Evolutionary conservation across 345 rosid genomes (phyloP).

Genomic region (Populus euphratica): DNA sequence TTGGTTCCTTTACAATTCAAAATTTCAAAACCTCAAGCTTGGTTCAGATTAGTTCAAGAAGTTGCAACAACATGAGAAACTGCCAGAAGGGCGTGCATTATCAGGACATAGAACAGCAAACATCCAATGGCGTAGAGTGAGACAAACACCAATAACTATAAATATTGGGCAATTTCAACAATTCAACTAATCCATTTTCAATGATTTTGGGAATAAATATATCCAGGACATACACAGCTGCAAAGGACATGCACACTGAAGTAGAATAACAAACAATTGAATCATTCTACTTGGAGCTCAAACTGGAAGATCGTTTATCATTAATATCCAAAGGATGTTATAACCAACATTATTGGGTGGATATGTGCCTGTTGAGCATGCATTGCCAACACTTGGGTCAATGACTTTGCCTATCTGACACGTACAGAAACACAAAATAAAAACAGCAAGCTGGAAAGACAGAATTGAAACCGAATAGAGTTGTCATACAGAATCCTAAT

Average conservation of each 20-base stretch:
- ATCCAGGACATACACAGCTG: neutral
- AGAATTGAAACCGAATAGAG: too few relatives aligned
- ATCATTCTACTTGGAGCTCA: neutral
- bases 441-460: too few relatives aligned
- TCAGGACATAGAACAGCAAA: neutral
- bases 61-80: neutral
- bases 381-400: too few relatives aligned
- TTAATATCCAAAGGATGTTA: neutral
- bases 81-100: neutral
- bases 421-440: too few relatives aligned
- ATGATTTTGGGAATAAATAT: neutral
- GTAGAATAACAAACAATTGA: neutral
- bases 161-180: neutral
- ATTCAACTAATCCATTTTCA: neutral
- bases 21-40: neutral
- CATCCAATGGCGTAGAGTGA: neutral
- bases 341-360: too few relatives aligned
- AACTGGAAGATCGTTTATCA: neutral
- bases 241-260: neutral
- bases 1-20: neutral
- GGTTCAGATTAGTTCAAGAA: neutral
- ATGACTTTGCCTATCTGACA: too few relatives aligned
- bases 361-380: too few relatives aligned
- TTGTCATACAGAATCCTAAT: too few relatives aligned
- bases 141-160: neutral